These are phyloP conservation scores for Phoma sp. DNA, from an alignment of 2,329 filamentous ascomycete genomes.

Conservation along the genomic window DNA sequence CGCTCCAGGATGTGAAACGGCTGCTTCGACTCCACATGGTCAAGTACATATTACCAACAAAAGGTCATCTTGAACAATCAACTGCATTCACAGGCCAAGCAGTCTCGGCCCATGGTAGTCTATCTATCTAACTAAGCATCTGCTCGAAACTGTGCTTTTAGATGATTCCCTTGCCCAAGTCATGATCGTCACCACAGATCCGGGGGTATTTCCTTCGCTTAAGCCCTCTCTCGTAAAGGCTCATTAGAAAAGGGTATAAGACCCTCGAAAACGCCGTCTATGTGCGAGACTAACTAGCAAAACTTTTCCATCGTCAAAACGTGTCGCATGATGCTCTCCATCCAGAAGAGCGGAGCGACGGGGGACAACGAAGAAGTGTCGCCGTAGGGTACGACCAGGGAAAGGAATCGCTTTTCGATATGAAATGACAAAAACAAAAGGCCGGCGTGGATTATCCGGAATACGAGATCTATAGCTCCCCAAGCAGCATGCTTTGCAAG, in stretches of 20 bases:
- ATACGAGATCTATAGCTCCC: slow-evolving; percentile 50
- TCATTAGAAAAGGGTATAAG: slow-evolving; percentile 35
- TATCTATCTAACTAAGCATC: slow-evolving; percentile 46
- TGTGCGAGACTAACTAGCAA: slow-evolving; percentile 43
- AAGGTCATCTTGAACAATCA: slow-evolving; percentile 21
- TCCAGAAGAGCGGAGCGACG: slow-evolving; percentile 33
- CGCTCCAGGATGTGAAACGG: too few relatives aligned
- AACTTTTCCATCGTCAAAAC: slow-evolving; percentile 42
- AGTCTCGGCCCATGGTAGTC: slow-evolving; percentile 34
- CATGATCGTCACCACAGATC: slow-evolving; percentile 38
- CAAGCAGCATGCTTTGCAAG: slow-evolving; percentile 49
- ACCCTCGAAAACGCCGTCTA: slow-evolving; percentile 49
- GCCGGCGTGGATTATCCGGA: slow-evolving; percentile 47
- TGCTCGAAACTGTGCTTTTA: slow-evolving; percentile 46
- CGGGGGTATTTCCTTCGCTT: slow-evolving; percentile 45
- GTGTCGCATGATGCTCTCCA: slow-evolving; percentile 33
- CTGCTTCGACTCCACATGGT: too few relatives aligned
- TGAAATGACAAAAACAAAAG: slow-evolving; percentile 38
- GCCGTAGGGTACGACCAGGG: slow-evolving; percentile 41
- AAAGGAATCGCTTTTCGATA: slow-evolving; percentile 50
- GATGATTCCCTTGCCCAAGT: slow-evolving; percentile 47
- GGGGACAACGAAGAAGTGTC: slow-evolving; percentile 39
- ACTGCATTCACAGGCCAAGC: slow-evolving; percentile 34
- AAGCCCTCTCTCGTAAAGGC: slow-evolving; percentile 32
- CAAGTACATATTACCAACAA: not conserved